Conservation (phyloP, 805 yeast species). For the Kuraishia ogatae region DNA sequence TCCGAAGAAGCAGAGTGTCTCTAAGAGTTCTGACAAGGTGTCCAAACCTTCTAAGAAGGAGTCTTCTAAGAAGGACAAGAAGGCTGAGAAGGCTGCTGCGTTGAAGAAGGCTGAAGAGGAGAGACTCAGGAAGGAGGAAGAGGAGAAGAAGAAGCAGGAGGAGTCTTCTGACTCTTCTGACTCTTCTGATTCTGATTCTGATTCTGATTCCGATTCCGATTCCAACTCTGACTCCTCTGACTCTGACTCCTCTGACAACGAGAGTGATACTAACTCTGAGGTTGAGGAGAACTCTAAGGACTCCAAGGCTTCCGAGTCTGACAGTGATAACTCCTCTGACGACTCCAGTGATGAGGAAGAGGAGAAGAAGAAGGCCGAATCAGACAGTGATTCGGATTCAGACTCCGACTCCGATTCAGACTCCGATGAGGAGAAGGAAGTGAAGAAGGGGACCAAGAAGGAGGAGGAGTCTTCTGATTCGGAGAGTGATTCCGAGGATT, state of each 20-base stretch:
- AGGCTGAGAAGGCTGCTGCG: conserved; percentile 10
- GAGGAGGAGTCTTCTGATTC: conserved; percentile 11
- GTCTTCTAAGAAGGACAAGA: conserved; percentile 13
- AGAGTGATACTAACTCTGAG: conserved; percentile 27
- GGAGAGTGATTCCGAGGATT: conserved; percentile 19
- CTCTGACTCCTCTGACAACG: conserved; percentile 27
- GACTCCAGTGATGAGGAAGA: conserved; percentile 1
- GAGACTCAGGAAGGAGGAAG: conserved; percentile 7
- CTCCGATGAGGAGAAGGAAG: conserved; percentile 4
- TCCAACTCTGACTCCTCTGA: conserved; percentile 1
- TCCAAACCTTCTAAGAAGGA: conserved; percentile 8
- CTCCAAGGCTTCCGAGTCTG: conserved; percentile 35
- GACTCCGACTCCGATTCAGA: conserved; percentile 20
- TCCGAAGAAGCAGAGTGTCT: not conserved
- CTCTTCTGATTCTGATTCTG: conserved; percentile 12
- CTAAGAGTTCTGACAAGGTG: conserved; percentile 1
- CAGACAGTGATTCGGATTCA: conserved; percentile 21
- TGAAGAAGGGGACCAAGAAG: conserved; percentile 7
- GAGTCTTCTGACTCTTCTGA: conserved; percentile 22
- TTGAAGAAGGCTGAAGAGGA: conserved; percentile 23
- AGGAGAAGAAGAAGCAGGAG: conserved; percentile 10
- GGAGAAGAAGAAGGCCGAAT: conserved; percentile 8
- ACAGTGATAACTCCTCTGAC: conserved; percentile 3
- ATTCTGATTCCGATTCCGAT: conserved; percentile 23
- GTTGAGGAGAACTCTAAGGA: conserved; percentile 42